Evolutionary conservation across 2,329 filamentous ascomycete species (phyloP).

Genomic region (Aspergillus hortae): DNA sequence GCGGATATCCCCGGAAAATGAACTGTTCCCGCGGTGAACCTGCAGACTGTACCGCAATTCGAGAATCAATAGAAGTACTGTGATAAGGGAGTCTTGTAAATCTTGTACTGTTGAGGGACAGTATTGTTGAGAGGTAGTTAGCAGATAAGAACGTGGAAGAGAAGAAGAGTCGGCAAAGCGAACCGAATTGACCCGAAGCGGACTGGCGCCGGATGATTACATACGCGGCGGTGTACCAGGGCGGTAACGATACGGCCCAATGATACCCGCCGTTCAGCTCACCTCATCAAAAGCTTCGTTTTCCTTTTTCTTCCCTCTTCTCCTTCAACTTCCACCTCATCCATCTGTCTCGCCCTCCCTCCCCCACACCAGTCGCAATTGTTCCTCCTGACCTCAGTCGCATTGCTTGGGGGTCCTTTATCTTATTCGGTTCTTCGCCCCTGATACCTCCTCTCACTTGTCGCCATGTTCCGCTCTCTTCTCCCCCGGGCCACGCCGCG

Average conservation of each 20-base stretch:
- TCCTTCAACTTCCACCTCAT: neutral
- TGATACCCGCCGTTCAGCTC: neutral
- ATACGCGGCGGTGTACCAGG: neutral
- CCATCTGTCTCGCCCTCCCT: neutral
- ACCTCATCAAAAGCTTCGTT: neutral
- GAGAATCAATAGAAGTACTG: neutral
- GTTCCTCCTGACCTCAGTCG: constrained; percentile 19
- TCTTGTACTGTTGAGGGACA: no score
- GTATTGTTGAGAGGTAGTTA: neutral
- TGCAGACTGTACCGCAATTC: neutral
- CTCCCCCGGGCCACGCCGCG: constrained; percentile 49
- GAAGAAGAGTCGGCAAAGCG: neutral
- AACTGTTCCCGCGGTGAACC: neutral
- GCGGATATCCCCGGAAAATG: neutral
- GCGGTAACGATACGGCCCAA: neutral
- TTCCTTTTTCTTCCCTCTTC: neutral
- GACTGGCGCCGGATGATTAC: constrained; percentile 1
- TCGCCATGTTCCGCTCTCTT: constrained; percentile 51
- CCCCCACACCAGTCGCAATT: constrained; percentile 15
- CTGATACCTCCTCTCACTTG: constrained; percentile 18
- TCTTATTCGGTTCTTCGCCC: constrained; percentile 25
- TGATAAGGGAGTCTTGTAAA: no score
- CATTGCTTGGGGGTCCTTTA: constrained; percentile 26
- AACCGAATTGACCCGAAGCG: neutral
- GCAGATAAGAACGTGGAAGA: neutral